Conservation (phyloP, 768 basidiomycete species). For the Trametes gibbosa region DNA sequence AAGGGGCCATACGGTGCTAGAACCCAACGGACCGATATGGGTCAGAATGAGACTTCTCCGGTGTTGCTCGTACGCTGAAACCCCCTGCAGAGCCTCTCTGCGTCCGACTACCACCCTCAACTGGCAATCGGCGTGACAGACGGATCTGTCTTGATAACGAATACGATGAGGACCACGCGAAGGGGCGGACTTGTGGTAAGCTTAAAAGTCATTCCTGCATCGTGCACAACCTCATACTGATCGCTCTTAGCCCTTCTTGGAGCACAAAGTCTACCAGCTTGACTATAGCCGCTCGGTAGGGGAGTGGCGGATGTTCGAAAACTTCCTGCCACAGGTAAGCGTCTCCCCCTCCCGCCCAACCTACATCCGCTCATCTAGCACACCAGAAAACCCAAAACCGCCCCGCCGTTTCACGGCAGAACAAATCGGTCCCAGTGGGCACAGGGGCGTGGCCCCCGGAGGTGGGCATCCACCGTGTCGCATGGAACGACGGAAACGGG, state of each 20-base stretch:
- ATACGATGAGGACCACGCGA: conserved; percentile 62
- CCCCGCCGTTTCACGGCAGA: conserved; percentile 37
- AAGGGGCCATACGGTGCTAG: conserved; percentile 65
- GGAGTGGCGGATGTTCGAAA: conserved; percentile 87
- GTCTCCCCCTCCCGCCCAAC: too few relatives aligned
- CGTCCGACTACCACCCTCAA: conserved; percentile 87
- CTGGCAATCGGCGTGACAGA: conserved; percentile 81
- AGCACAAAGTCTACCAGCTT: conserved; percentile 79
- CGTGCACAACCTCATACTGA: background rate
- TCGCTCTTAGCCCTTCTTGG: conserved; percentile 62
- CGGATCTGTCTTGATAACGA: conserved; percentile 75
- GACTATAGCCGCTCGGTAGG: conserved; percentile 78
- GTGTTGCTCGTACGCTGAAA: background rate
- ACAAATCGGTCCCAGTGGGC: conserved; percentile 36
- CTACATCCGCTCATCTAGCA: background rate
- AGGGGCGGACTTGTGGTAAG: conserved; percentile 72
- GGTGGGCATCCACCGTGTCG: conserved; percentile 72
- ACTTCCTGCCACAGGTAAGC: conserved; percentile 69
- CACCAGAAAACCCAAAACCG: conserved; percentile 51
- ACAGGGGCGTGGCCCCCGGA: conserved; percentile 79
- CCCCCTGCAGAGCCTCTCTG: conserved; percentile 53
- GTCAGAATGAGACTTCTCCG: conserved; percentile 40
- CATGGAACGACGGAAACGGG: conserved; percentile 81
- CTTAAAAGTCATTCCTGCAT: conserved; percentile 6
- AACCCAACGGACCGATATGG: conserved; percentile 81